phyloP scores from a whole-genome alignment of 108 stramenopile species.

The Discostella pseudostelligera region DNA sequence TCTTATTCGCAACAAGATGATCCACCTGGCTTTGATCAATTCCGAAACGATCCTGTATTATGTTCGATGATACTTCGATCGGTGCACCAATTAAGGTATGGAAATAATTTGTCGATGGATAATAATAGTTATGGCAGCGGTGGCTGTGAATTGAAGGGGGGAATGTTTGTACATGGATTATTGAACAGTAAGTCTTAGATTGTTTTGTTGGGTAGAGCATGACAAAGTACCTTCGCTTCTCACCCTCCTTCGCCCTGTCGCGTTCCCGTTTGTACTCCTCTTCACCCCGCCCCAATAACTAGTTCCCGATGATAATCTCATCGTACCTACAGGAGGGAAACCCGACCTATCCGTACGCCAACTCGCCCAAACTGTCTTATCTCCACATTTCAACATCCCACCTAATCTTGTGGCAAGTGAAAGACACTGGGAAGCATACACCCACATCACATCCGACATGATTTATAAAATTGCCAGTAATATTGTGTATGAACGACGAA shows the following conservation, averaged over 20 bases:
- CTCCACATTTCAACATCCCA: constrained; percentile 3
- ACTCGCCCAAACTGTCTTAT: not conserved
- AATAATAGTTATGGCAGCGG: not conserved
- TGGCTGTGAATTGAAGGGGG: not conserved
- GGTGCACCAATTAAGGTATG: not conserved
- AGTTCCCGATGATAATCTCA: constrained; percentile 2
- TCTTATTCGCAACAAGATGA: not conserved
- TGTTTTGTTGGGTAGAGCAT: not conserved
- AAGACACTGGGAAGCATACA: not conserved
- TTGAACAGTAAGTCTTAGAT: constrained; percentile 6
- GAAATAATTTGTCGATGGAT: not conserved
- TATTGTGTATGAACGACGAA: constrained; percentile 4
- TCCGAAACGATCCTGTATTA: constrained; percentile 5
- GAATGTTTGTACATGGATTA: constrained; percentile 5
- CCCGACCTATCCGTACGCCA: not conserved
- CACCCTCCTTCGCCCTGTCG: not conserved
- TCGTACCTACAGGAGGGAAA: constrained; percentile 3
- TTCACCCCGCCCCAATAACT: not conserved
- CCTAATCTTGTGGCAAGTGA: not conserved
- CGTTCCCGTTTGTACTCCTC: not conserved
- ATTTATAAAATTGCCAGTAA: constrained; percentile 6
- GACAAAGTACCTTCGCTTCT: not conserved
- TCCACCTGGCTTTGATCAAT: constrained; percentile 9
- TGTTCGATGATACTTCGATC: constrained; percentile 1
- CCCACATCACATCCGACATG: constrained; percentile 5